Evolutionary conservation across 306 rosid genomes (phyloP), one percentile per base, ranked within the genome.

Genomic region (Fragaria ananassa): DNA sequence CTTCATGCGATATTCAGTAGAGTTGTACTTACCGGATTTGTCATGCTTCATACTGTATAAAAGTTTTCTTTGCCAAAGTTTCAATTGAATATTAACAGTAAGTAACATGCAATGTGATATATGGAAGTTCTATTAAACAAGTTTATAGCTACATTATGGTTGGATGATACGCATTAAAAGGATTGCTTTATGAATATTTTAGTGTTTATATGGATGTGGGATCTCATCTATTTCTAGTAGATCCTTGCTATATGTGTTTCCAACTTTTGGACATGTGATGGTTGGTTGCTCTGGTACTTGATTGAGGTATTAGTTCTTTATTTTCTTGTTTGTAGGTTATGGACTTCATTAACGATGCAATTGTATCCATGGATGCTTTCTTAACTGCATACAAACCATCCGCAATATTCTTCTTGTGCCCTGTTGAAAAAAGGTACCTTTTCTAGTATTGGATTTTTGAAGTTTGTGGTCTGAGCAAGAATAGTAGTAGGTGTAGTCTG

Each of bases 321-420:
- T 47, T 83, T 51, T 70, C 77, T 62, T 63, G 23, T 46, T 74
- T 80, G 68, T 75, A 96, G 99, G 99, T 96, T 74, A 88, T 92
- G 89, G 99, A 96, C 88, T 96, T 91, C 75, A 83, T 96, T 71
- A 92, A 96, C 66, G 99, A 96, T 82, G 98, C 93, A 73, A 78
- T 89, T 76, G 92, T 88, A 74, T 91, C 93, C 66, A 75, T 91
- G 88, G 93, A 96, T 83, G 90, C 93, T 74, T 89, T 91, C 75
- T 80, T 89, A 46, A 51, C 81, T 71, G 90, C 91, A 75, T 91
- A 92, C 62, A 76, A 85, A 78, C 88, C 88, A 18, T 91, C 99
- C 13, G 89, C 97, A 74, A 34, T 91, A 56, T 87, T 88, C 87
- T 96, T 96, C 74, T 85, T 87, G 76, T 91, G 87, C 77, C 91